Evolutionary conservation across 1,284 basidiomycete genomes (phyloP), one percentile per base, ranked within the genome.

Genomic region (Pterulicium gracile): DNA sequence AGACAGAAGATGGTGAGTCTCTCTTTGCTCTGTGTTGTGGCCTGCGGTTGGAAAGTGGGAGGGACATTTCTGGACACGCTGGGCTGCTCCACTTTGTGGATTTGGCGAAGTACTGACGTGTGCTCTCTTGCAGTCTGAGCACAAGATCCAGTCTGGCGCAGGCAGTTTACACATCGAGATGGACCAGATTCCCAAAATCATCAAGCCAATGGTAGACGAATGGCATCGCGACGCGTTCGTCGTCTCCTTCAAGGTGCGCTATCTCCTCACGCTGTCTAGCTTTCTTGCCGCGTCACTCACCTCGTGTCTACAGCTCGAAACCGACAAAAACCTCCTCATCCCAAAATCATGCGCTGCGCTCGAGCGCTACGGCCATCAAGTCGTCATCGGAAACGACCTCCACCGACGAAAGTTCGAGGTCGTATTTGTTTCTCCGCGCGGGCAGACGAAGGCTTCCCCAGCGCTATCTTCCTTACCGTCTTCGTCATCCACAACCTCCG

Each of bases 101-200:
- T 27, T 32, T 17, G 5, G 5, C 14, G 18, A 15, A 35, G 36
- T 43, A 14, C 18, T 39, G 36, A 7, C n/a, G 7, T n/a, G 27
- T 17, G 7, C 18, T 10, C 39, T 15, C 18, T 10, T 22, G 2
- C 57, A 96, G 91, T 88, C 91, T 1, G 90, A 93, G 65, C 95
- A 98, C 69, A 98, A 98, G 68, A 98, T 98, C 41, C 95, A 98
- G 61, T 96, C 91, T 0, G 88, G 88, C 17, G 93, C 95, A 61
- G 92, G 92, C 2, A 93, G 87, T 52, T 66, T 98, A 24, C 77
- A 83, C 36, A 88, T 98, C 51, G 92, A 97, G 62, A 98, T 98
- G 94, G 95, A 98, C 61, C 93, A 97, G 62, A 94, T 98, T 1
- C 95, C 96, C 4, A 98, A 98, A 65, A 86, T 98, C 32, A 67